Base-by-base conservation (phyloP, 306 rosid species). In the Dryas alaskensis region DNA sequence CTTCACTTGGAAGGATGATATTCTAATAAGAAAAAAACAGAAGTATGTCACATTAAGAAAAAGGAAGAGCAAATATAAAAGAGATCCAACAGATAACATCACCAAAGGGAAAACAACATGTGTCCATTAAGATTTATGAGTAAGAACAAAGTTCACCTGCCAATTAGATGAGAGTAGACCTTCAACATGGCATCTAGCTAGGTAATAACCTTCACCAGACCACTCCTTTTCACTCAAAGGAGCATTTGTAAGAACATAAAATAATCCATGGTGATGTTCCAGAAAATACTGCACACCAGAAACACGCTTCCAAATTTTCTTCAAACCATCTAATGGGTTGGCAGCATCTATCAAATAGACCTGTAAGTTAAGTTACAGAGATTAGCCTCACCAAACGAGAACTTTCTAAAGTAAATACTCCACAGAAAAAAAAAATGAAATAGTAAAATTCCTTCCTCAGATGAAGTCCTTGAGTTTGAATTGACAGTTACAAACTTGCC, bases 381-480 rank as follows among this genome's bases (percentile, higher is more conserved):
- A 46, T 77, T 70, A 81, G 83, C 19, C 50, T 75, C 76, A 64
- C 45, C 64, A 77, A 49, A 75, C 80, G 62, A 78, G 19, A 78
- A 67, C 50, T 69, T 31, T 47, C 39, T 31, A 10, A 67, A 44
- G 17, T 67, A 27, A 76, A 43, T 76, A 66, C 51, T 64, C 53
- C 47, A 69, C 48, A 31, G 52, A 39, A 73, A 74, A 75, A 86
- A 55, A 84, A 52, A 25, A 45, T 65, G 16, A 80, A 66, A 58
- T 11, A 65, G 67, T 54, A 75, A 84, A 86, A 79, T 85, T 84
- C 97, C 87, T 93, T 93, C 98, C 98, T 94, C 96, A 43, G 96
- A 94, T 81, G 98, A 94, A 85, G 96, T 91, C 89, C 98, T 91
- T 82, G 98, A 94, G 83, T 94, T 94, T 81, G 96, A 89, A 88